A percentile compares a stretch with the other conserved stretches of the same genome.
Conservation (phyloP, 2,329 filamentous ascomycete species). For the Aspergillus jensenii region DNA sequence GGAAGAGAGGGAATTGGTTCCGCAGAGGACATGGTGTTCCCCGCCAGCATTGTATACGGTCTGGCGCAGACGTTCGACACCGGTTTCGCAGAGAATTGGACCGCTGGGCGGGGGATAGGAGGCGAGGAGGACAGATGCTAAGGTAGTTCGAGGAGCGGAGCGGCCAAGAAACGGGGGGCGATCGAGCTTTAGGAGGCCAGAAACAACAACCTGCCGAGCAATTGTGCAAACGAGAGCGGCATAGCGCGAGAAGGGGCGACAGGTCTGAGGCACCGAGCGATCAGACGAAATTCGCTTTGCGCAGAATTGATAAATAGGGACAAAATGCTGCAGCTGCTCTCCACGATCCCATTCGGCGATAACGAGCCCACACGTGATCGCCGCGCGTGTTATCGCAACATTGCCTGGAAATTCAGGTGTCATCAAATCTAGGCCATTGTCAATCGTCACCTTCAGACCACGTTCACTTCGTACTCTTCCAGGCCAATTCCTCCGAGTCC, state of each 20-base stretch:
- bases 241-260: slow-evolving; percentile 19
- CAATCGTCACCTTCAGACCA: neutral
- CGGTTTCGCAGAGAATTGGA: slow-evolving; percentile 1
- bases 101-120: slow-evolving; percentile 8
- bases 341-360: slow-evolving; percentile 5
- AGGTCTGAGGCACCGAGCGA: neutral
- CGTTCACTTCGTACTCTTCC: neutral
- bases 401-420: slow-evolving; percentile 6
- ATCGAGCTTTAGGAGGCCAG: slow-evolving; percentile 23
- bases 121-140: slow-evolving; percentile 11
- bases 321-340: neutral
- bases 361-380: slow-evolving; percentile 18
- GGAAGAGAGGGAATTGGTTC: slow-evolving; percentile 25
- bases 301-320: neutral
- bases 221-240: slow-evolving; percentile 15
- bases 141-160: slow-evolving; percentile 7
- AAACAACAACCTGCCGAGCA: slow-evolving; percentile 11
- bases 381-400: slow-evolving; percentile 3
- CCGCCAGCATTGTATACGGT: slow-evolving; percentile 34
- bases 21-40: slow-evolving; percentile 29
- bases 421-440: neutral
- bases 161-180: slow-evolving; percentile 7
- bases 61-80: slow-evolving; percentile 14
- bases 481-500: neutral
- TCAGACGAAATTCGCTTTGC: neutral